Percentiles rank a stretch among this genome's conserved stretches.
Conservation (phyloP, 1,284 basidiomycete genomes). For the Prillingera fragicola region DNA sequence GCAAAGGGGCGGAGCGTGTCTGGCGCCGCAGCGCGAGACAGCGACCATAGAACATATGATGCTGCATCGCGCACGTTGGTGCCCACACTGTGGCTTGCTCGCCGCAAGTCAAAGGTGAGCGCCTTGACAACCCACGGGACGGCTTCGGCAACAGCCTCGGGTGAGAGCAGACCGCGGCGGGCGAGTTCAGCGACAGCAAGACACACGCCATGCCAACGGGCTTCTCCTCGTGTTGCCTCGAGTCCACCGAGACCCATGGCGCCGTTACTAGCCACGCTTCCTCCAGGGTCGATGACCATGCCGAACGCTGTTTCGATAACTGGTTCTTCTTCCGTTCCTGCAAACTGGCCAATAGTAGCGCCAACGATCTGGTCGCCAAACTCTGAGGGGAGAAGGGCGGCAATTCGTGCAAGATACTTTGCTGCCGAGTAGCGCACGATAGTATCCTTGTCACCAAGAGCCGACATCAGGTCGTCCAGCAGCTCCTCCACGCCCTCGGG, state of each 20-base stretch:
- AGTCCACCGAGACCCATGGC: constrained; percentile 50
- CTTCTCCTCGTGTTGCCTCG: constrained; percentile 70
- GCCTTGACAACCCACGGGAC: constrained; percentile 78
- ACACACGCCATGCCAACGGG: constrained; percentile 91
- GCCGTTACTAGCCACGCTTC: constrained; percentile 60
- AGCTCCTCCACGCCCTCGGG: constrained; percentile 73
- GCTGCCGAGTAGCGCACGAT: constrained; percentile 91
- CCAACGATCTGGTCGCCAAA: constrained; percentile 75
- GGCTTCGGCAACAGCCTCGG: constrained; percentile 57
- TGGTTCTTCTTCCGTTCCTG: constrained; percentile 46
- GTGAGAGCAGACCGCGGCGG: constrained; percentile 65
- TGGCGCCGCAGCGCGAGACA: constrained; percentile 69
- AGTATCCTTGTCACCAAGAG: constrained; percentile 88
- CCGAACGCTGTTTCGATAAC: constrained; percentile 33
- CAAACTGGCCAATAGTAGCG: constrained; percentile 65
- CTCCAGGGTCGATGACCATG: constrained; percentile 43
- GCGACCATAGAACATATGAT: constrained; percentile 90
- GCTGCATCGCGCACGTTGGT: constrained; percentile 92
- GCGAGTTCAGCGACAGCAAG: constrained; percentile 89
- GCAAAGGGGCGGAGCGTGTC: constrained; percentile 61
- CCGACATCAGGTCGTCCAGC: constrained; percentile 67
- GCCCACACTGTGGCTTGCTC: constrained; percentile 87
- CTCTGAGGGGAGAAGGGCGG: constrained; percentile 68
- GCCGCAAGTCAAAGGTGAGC: constrained; percentile 83
- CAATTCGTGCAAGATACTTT: constrained; percentile 83